Percentiles rank a stretch among this genome's conserved stretches.
Evolutionary conservation across 1,284 basidiomycete species (phyloP).

Genomic region (Boletus semigastroideus): DNA sequence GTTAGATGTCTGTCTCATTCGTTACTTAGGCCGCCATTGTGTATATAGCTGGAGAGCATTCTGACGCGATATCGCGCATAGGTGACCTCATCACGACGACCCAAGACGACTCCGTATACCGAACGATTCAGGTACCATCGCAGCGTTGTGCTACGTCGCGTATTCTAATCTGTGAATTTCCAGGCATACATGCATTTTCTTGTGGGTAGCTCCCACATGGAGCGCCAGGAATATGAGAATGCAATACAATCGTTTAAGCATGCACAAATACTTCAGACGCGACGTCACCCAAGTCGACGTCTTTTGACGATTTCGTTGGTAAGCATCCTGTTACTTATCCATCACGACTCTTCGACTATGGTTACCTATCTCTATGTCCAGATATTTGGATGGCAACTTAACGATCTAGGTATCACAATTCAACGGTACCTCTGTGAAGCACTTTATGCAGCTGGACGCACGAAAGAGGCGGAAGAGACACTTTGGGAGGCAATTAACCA

Average conservation of each 20-base stretch:
- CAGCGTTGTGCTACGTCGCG: not conserved
- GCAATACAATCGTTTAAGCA: not conserved
- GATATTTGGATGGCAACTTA: not conserved
- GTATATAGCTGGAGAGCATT: not conserved
- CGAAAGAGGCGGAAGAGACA: not conserved
- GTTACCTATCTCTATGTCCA: not conserved
- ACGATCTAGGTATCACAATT: not conserved
- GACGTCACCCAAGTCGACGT: not conserved
- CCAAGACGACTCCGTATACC: not conserved
- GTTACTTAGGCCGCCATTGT: not conserved
- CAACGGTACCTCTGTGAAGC: not conserved
- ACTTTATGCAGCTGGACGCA: not conserved
- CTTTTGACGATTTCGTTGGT: not conserved
- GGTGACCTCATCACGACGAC: not conserved
- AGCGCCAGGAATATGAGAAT: not conserved
- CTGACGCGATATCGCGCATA: not conserved
- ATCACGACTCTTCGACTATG: not conserved
- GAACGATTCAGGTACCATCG: not conserved
- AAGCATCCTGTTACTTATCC: not conserved
- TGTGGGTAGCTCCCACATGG: not conserved
- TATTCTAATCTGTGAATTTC: not conserved
- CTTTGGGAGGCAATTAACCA: not conserved
- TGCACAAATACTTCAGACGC: not conserved
- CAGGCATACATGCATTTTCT: slow-evolving; percentile 1
- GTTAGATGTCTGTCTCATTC: not conserved